Evolutionary conservation across 176 grass and related monocot genomes (phyloP).

Genomic region (Paspalum notatum): DNA sequence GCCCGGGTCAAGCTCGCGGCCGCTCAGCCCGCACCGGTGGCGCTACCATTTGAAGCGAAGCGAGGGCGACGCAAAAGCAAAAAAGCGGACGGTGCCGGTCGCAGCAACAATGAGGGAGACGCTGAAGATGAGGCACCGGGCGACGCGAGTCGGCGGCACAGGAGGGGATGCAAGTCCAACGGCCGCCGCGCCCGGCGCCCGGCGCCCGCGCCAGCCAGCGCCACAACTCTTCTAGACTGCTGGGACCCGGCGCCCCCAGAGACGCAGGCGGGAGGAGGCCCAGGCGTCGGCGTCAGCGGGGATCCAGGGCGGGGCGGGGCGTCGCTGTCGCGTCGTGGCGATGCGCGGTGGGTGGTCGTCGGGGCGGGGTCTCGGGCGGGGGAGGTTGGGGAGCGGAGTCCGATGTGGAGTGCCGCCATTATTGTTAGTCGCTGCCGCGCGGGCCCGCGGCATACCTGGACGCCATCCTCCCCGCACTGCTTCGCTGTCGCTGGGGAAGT

Average conservation of each 20-base stretch:
- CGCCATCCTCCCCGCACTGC: conserved; percentile 15
- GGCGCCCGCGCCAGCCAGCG: not conserved
- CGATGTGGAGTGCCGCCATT: conserved; percentile 46
- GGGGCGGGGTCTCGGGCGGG: not conserved
- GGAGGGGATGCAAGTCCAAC: conserved; percentile 60
- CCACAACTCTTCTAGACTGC: not conserved
- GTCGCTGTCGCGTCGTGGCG: conserved; percentile 43
- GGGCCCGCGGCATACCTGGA: conserved; percentile 35
- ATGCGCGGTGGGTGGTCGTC: conserved; percentile 35
- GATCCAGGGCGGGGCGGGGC: not conserved
- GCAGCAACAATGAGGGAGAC: conserved; percentile 6
- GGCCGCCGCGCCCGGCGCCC: conserved; percentile 21
- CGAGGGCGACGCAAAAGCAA: conserved; percentile 7
- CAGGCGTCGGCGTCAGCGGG: conserved; percentile 29
- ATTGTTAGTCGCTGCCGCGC: conserved; percentile 52
- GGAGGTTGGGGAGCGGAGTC: not conserved
- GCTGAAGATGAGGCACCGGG: not conserved
- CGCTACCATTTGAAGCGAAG: conserved; percentile 43
- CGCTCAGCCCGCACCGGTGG: conserved; percentile 11
- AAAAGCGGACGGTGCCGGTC: not conserved
- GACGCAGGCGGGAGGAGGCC: not conserved
- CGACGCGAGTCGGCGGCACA: not conserved
- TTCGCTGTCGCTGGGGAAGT: conserved; percentile 38
- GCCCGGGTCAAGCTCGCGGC: conserved; percentile 5
- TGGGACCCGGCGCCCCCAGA: not conserved